Evolutionary conservation across 2,329 filamentous ascomycete genomes (phyloP), one percentile per base, ranked within the genome.

Genomic region (Venturia pyrina): DNA sequence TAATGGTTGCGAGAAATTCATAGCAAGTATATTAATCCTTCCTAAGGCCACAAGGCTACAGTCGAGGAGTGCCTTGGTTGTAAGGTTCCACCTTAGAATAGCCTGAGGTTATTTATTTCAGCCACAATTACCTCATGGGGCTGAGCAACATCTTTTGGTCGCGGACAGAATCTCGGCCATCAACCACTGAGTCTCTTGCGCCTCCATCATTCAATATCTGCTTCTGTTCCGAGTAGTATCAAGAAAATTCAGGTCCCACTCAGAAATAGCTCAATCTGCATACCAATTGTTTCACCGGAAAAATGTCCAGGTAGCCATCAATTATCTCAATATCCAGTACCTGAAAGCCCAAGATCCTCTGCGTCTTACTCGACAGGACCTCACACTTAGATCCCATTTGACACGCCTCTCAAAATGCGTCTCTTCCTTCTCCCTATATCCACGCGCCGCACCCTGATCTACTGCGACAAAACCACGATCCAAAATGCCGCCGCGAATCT

Each of bases 361-460:
- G 7, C 32, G 21, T 4, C 21, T 15, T 21, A 2, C 5, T 15
- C 32, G 1, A 2, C 15, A 57, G 3, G 11, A 32, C 50, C 13
- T 57, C 17, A 11, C 13, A 34, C 50, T 17, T 24, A 17, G 7
- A 57, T 37, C 34, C 28, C 13, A 21, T 2, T 17, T n/a, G 1
- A 4, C 24, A 57, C 6, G 13, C 32, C 28, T 57, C 50, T 13
- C 21, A 24, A 10, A 37, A 98, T 99, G 95, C 90, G 92, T 75
- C 84, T 99, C 77, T 96, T 92, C 79, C 87, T 99, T 69, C 85
- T 99, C 66, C 95, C 95, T 68, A 89, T 99, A 72, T 96, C 93
- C 67, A 96, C 92, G 70, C 87, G 90, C 73, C 89, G 93, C 73
- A 93, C 91, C 63, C 86, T 99, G 68, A 87, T 99, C 72, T 98